These are phyloP conservation scores for Suillus alpinus DNA, from an alignment of 768 basidiomycete species.

Conservation along the genomic window DNA sequence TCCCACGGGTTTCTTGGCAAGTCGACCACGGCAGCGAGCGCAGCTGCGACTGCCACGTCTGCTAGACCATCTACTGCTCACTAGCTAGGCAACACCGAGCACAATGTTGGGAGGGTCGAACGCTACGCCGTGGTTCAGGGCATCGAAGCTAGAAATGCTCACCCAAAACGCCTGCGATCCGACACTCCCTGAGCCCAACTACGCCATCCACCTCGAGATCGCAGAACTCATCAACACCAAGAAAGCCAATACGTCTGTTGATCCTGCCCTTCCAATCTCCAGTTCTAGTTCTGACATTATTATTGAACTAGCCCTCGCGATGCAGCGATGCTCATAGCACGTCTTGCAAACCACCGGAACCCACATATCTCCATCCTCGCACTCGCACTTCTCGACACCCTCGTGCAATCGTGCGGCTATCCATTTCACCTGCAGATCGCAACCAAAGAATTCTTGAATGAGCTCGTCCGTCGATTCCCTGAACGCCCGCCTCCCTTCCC, in stretches of 20 bases:
- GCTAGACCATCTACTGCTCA: neutral
- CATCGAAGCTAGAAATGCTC: conserved; percentile 67
- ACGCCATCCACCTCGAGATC: conserved; percentile 88
- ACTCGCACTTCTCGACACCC: conserved; percentile 82
- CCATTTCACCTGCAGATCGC: conserved; percentile 95
- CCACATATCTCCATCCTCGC: conserved; percentile 88
- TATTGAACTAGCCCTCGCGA: conserved; percentile 71
- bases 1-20: neutral
- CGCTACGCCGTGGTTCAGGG: conserved; percentile 48
- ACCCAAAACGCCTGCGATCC: conserved; percentile 86
- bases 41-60: neutral
- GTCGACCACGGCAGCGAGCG: conserved; percentile 1
- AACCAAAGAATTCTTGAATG: conserved; percentile 98
- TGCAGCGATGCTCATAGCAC: conserved; percentile 80
- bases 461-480: conserved; percentile 95
- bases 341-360: conserved; percentile 88
- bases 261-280: neutral
- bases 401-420: conserved; percentile 95
- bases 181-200: conserved; percentile 83
- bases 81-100: neutral
- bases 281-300: conserved; percentile 1
- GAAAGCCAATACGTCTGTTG: conserved; percentile 89
- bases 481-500: conserved; percentile 96
- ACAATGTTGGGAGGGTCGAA: conserved; percentile 52
- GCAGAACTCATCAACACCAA: conserved; percentile 91